phyloP scores from a whole-genome alignment of 2,329 filamentous ascomycete genomes.

The Stachybotrys echinatus region DNA sequence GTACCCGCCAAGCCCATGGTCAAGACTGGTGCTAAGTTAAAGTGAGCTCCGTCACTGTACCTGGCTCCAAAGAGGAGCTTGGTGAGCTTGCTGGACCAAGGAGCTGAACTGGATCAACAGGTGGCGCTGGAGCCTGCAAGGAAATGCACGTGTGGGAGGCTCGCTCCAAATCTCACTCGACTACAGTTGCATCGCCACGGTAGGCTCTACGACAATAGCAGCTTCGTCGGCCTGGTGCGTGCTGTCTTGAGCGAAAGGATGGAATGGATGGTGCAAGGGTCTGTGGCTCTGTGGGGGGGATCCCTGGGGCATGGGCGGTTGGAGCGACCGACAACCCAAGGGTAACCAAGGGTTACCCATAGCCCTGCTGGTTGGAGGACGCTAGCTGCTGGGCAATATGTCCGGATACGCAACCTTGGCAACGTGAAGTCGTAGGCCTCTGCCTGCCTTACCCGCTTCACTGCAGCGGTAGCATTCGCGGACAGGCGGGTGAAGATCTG shows the following conservation, averaged over 20 bases:
- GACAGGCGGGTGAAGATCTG: not conserved
- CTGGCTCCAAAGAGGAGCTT: not conserved
- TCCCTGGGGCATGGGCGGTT: not conserved
- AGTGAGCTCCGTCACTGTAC: conserved; percentile 2
- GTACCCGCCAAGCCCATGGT: conserved; percentile 21
- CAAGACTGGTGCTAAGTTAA: not conserved
- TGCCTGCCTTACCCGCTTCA: not conserved
- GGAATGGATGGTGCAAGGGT: not conserved
- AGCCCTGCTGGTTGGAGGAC: not conserved
- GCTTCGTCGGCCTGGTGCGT: not conserved
- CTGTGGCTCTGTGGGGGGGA: not conserved
- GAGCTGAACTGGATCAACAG: not conserved
- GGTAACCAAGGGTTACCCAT: too few relatives aligned
- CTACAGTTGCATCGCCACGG: not conserved
- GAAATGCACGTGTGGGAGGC: not conserved
- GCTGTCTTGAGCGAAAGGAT: not conserved
- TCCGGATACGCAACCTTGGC: not conserved
- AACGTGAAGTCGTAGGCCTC: not conserved
- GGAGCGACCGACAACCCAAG: not conserved
- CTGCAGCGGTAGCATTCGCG: not conserved
- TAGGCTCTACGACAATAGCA: not conserved
- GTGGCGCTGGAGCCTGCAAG: not conserved
- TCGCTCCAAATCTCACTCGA: not conserved
- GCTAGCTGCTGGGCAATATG: not conserved
- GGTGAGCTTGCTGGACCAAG: not conserved